Evolutionary conservation across 1,139 yeast genomes (phyloP), one percentile per base, ranked within the genome.

Genomic region (Saccharomyces hybrid): DNA sequence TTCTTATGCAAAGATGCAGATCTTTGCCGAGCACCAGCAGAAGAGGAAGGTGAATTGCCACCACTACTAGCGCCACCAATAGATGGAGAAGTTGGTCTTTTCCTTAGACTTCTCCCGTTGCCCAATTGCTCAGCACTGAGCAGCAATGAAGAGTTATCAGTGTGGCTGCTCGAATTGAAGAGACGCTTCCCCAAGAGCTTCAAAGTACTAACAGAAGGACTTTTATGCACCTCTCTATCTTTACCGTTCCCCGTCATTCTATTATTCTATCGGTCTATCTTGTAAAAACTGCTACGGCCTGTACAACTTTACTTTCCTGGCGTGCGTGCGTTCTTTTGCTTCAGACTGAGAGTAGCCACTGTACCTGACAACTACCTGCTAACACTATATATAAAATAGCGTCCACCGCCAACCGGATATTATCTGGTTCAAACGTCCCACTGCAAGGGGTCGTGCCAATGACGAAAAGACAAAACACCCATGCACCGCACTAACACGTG

Each of bases 181-280:
- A 63, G 41, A 34, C 57, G 60, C 54, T 61, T 61, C n/a, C 67
- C 63, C 29, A 63, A 42, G 31, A 59, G 54, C 50, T 61, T 63
- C 44, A 63, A 51, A 14, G 64, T 53, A 32, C 50, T 57, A 48
- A 62, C 56, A 3, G 62, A 60, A 19, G 56, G 54, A 32, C 54
- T 54, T 46, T 52, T 55, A 27, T 55, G 56, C 25, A 51, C 28
- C 19, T 47, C 53, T 42, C 27, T 41, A 6, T 38, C 49, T n/a
- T 47, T 47, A 19, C 26, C 14, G 38, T 29, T 19, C 8, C 32
- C 26, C 49, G 14, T 14, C 49, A 28, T 47, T 46, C 11, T 46
- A 6, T 46, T 46, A 25, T 46, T 13, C 31, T 8, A 38, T 38
- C 23, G 13, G 44, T 38, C 9, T 19, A 16, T n/a, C 25, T 38